Conservation (phyloP, 1,284 basidiomycete species). For the Flammula alnicola region DNA sequence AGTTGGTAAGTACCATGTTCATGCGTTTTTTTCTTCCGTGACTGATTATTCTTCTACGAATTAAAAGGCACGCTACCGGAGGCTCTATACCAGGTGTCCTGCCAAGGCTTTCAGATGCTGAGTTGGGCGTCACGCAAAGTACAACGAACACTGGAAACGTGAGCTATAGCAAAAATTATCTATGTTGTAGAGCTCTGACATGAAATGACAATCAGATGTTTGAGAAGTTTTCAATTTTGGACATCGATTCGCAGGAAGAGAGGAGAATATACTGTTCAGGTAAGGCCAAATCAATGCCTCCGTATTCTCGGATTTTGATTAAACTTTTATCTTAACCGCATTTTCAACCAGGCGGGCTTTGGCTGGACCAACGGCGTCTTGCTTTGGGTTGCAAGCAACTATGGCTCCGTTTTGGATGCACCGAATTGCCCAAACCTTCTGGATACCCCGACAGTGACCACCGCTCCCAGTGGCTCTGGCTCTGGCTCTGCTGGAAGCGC, state of each 20-base stretch:
- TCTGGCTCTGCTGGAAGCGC: slow-evolving; percentile 7
- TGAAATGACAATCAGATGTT: slow-evolving; percentile 69
- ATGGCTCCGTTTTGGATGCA: slow-evolving; percentile 64
- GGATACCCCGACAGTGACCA: slow-evolving; percentile 23
- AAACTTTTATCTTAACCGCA: slow-evolving; percentile 2
- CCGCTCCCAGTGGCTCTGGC: slow-evolving; percentile 3
- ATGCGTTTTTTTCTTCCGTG: neutral
- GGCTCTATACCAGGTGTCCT: slow-evolving; percentile 76
- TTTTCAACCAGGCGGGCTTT: slow-evolving; percentile 61
- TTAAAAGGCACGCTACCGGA: slow-evolving; percentile 73
- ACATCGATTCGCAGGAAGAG: slow-evolving; percentile 84
- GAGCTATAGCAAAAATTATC: slow-evolving; percentile 30
- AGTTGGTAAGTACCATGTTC: slow-evolving; percentile 76
- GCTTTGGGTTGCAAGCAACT: slow-evolving; percentile 76
- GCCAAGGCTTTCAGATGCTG: slow-evolving; percentile 66
- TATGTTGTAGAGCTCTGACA: neutral
- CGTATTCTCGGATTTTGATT: neutral
- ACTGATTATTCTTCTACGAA: neutral
- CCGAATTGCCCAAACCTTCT: slow-evolving; percentile 69
- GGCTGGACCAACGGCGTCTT: slow-evolving; percentile 93
- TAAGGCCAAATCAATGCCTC: slow-evolving; percentile 25
- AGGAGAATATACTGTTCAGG: slow-evolving; percentile 85
- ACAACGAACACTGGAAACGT: slow-evolving; percentile 73
- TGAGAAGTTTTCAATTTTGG: slow-evolving; percentile 81
- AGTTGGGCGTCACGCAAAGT: slow-evolving; percentile 79